A percentile compares a stretch with the other conserved stretches of the same genome.
These are phyloP conservation scores for Cichorium intybus DNA, from an alignment of 140 eudicot genomes.

Conservation along the genomic window DNA sequence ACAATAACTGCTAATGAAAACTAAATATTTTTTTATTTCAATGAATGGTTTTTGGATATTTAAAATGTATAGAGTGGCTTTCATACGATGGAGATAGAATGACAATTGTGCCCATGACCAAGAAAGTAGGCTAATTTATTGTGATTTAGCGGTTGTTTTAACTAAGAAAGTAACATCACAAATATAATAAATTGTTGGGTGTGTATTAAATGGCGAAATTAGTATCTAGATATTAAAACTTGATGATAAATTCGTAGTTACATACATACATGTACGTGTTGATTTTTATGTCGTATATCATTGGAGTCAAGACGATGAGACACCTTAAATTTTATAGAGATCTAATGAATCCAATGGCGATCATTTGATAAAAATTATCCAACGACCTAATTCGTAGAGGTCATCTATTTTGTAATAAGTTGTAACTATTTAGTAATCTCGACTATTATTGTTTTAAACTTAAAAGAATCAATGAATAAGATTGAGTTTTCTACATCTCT, in stretches of 20 bases:
- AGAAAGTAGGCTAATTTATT: constrained; percentile 51
- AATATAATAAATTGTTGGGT: not conserved
- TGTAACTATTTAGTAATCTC: too few relatives aligned
- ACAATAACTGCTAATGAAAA: not conserved
- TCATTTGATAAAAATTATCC: too few relatives aligned
- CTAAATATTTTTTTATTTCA: not conserved
- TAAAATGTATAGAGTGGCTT: constrained; percentile 4
- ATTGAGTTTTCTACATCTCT: too few relatives aligned
- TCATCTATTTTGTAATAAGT: too few relatives aligned
- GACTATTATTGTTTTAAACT: too few relatives aligned
- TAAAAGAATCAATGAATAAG: too few relatives aligned
- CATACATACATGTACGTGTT: not conserved
- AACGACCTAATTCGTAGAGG: too few relatives aligned
- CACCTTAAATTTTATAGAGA: too few relatives aligned
- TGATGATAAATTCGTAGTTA: not conserved
- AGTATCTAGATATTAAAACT: not conserved
- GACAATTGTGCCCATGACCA: constrained; percentile 23
- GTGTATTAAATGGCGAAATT: not conserved
- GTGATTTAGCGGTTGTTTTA: not conserved
- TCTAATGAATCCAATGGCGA: too few relatives aligned
- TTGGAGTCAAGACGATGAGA: too few relatives aligned
- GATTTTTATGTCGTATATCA: too few relatives aligned
- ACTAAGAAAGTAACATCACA: not conserved
- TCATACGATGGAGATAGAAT: not conserved
- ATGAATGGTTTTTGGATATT: constrained; percentile 2